These are phyloP conservation scores for Melastoma malabathricum DNA, from an alignment of 345 rosid species.

Conservation along the genomic window DNA sequence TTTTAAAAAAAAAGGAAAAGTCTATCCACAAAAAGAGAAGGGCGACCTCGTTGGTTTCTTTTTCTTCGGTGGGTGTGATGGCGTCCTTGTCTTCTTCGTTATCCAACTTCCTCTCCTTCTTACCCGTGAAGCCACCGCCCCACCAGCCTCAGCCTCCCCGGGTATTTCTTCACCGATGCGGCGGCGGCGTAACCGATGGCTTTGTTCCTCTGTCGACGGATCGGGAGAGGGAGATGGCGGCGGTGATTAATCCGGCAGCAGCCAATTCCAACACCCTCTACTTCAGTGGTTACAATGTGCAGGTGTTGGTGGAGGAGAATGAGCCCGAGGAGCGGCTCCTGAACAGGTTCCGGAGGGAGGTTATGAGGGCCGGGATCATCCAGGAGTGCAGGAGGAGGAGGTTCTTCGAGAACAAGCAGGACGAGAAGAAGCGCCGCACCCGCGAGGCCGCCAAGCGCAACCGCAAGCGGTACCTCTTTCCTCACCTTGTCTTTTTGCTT, in stretches of 20 bases:
- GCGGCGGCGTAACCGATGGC: conserved; percentile 10
- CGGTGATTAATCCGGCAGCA: conserved; percentile 18
- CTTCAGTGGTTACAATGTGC: conserved; percentile 17
- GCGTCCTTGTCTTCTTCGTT: conserved; percentile 18
- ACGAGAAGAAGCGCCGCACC: conserved; percentile 17
- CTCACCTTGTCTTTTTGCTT: not conserved
- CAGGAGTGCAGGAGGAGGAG: conserved; percentile 18
- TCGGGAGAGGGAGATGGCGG: conserved; percentile 9
- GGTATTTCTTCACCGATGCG: conserved; percentile 11
- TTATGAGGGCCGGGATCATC: conserved; percentile 19
- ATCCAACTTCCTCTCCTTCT: conserved; percentile 51
- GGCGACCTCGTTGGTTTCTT: too few species aligned
- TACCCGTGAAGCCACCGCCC: conserved; percentile 35
- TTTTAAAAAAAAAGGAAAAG: too few species aligned
- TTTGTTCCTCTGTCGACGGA: conserved; percentile 16
- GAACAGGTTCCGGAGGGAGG: conserved; percentile 21
- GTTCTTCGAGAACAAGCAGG: conserved; percentile 20
- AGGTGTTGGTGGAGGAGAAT: conserved; percentile 16
- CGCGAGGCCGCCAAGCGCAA: conserved; percentile 19
- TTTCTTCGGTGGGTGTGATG: too few species aligned
- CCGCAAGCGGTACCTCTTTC: conserved; percentile 8
- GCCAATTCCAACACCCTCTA: conserved; percentile 17
- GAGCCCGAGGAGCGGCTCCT: conserved; percentile 22
- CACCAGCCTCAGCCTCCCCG: conserved; percentile 13
- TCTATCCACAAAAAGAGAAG: too few species aligned